A percentile compares a stretch with the other conserved stretches of the same genome.
These are phyloP conservation scores for Hansenula lynferdii DNA, from an alignment of 1,139 yeast species.

Conservation along the genomic window DNA sequence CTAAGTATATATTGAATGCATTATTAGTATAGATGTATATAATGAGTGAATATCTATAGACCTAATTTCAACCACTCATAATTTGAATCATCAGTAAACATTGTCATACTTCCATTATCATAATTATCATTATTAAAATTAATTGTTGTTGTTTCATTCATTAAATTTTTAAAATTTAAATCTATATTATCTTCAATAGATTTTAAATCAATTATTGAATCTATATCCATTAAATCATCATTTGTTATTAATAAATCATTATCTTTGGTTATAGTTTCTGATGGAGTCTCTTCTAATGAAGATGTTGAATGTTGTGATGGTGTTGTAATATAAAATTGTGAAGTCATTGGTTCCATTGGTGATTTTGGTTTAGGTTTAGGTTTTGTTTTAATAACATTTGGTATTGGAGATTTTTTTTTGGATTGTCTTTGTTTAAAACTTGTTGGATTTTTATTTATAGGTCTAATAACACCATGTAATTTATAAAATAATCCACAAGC, in stretches of 20 bases:
- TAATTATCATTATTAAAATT: neutral
- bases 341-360: neutral
- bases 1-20: no score
- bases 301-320: no score
- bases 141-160: neutral
- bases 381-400: neutral
- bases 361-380: neutral
- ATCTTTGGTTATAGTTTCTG: neutral
- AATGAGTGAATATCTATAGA: neutral
- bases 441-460: slow-evolving; percentile 28
- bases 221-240: no score
- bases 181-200: neutral
- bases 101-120: neutral
- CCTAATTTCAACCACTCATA: slow-evolving; percentile 11
- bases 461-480: slow-evolving; percentile 88
- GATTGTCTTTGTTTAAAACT: no score
- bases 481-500: slow-evolving; percentile 91
- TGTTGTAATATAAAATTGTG: no score
- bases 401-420: slow-evolving; percentile 40
- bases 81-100: slow-evolving; percentile 1
- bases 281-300: neutral
- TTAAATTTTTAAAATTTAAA: no score
- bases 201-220: neutral
- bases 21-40: neutral
- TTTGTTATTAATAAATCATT: no score